Conservation (phyloP, 2,329 filamentous ascomycete genomes). For the Colletotrichum gigasporum region DNA sequence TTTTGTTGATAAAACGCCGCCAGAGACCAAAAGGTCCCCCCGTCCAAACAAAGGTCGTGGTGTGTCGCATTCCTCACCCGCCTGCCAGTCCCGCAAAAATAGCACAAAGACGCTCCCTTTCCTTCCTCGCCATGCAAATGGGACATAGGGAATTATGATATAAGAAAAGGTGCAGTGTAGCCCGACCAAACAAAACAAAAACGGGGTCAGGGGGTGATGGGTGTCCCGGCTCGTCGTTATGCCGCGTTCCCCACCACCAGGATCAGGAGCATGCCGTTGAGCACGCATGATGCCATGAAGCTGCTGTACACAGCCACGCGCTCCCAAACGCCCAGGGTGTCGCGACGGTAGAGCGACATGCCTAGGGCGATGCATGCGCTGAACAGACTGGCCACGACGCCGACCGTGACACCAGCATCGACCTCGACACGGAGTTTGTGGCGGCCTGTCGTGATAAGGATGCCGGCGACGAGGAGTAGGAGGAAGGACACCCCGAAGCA, state of each 20-base stretch:
- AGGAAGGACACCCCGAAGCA: conserved; percentile 69
- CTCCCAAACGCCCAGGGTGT: conserved; percentile 52
- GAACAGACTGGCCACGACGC: conserved; percentile 72
- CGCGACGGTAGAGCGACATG: conserved; percentile 63
- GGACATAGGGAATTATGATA: neutral
- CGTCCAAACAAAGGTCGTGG: neutral
- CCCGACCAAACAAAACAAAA: neutral
- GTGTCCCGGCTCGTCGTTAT: conserved; percentile 33
- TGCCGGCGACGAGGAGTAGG: conserved; percentile 70
- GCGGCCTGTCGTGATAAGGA: conserved; percentile 74
- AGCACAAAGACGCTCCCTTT: neutral
- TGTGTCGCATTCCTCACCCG: conserved; percentile 8
- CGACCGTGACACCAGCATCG: conserved; percentile 76
- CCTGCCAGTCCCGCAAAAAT: conserved; percentile 16
- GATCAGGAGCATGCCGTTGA: conserved; percentile 55
- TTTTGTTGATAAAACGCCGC: conserved; percentile 12
- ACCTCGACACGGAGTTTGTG: conserved; percentile 76
- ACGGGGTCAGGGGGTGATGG: neutral
- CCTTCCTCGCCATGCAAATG: conserved; percentile 8
- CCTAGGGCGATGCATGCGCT: conserved; percentile 70
- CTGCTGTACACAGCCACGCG: conserved; percentile 50
- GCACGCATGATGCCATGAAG: conserved; percentile 49
- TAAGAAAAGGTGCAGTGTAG: neutral
- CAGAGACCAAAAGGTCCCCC: neutral
- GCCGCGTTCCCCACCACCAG: conserved; percentile 50